A percentile compares a stretch with the other conserved stretches of the same genome.
Conservation (phyloP, 495 filamentous ascomycete genomes). For the Oidiodendron maius region DNA sequence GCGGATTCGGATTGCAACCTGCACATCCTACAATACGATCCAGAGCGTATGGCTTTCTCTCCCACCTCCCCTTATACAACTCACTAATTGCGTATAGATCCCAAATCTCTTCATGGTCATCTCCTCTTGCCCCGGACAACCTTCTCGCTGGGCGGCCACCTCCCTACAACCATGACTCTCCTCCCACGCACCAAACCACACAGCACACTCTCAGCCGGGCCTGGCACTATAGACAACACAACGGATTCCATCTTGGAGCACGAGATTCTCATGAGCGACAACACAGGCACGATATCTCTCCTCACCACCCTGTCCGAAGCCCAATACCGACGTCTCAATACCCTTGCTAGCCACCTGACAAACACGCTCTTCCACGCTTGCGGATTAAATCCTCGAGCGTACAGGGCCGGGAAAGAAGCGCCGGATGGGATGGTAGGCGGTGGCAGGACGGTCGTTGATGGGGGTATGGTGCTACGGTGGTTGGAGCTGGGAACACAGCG, state of each 20-base stretch:
- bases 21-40: conserved; percentile 88
- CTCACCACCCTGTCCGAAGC: conserved; percentile 74
- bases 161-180: conserved; percentile 65
- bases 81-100: conserved; percentile 49
- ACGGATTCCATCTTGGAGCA: conserved; percentile 30
- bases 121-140: conserved; percentile 78
- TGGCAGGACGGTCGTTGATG: conserved; percentile 46
- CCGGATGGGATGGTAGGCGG: conserved; percentile 29
- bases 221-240: conserved; percentile 24
- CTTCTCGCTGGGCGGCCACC: conserved; percentile 76
- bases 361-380: conserved; percentile 69
- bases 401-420: conserved; percentile 41
- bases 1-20: conserved; percentile 81
- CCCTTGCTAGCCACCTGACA: conserved; percentile 73
- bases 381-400: conserved; percentile 76
- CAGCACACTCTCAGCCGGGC: conserved; percentile 32
- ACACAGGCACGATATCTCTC: conserved; percentile 69
- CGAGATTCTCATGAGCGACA: conserved; percentile 64
- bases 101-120: conserved; percentile 85
- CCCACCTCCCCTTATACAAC: background rate
- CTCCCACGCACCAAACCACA: conserved; percentile 57
- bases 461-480: conserved; percentile 52
- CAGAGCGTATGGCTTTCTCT: conserved; percentile 55
- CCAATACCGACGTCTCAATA: conserved; percentile 74
- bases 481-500: conserved; percentile 62